phyloP scores from a whole-genome alignment of 805 yeast species.

The Candida ipomoeae region DNA sequence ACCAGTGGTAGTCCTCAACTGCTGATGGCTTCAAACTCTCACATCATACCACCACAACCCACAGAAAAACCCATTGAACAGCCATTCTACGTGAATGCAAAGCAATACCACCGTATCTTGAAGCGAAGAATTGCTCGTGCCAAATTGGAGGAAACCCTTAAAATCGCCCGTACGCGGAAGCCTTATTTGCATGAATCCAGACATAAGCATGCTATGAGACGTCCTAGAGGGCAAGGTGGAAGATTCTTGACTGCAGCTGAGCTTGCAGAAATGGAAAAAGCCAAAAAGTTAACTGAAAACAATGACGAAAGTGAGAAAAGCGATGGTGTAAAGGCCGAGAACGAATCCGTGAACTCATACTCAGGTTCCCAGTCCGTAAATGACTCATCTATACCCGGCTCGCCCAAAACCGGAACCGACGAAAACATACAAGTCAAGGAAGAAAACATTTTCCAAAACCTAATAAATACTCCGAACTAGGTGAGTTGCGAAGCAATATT shows the following conservation, averaged over 20 bases:
- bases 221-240: conserved; percentile 99
- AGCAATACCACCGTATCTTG: conserved; percentile 91
- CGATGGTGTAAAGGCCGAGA: conserved; percentile 2
- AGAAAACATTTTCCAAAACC: conserved; percentile 5
- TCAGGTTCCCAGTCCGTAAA: conserved; percentile 1
- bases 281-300: conserved; percentile 37
- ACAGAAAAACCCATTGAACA: conserved; percentile 51
- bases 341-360: conserved; percentile 2
- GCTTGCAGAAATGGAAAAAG: conserved; percentile 42
- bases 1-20: conserved; percentile 8
- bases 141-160: conserved; percentile 80
- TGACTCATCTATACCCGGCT: not conserved
- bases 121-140: conserved; percentile 94
- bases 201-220: conserved; percentile 98
- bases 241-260: conserved; percentile 90
- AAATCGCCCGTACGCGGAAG: conserved; percentile 83
- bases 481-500: not conserved
- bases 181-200: conserved; percentile 96
- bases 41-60: conserved; percentile 10
- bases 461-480: conserved; percentile 4
- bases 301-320: conserved; percentile 6
- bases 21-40: conserved; percentile 8
- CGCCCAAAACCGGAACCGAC: not conserved
- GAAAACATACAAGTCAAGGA: conserved; percentile 3
- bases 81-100: conserved; percentile 96